Evolutionary conservation across 208 protist genomes (phyloP), one percentile per base, ranked within the genome.

Genomic region (Leptomonas seymouri): DNA sequence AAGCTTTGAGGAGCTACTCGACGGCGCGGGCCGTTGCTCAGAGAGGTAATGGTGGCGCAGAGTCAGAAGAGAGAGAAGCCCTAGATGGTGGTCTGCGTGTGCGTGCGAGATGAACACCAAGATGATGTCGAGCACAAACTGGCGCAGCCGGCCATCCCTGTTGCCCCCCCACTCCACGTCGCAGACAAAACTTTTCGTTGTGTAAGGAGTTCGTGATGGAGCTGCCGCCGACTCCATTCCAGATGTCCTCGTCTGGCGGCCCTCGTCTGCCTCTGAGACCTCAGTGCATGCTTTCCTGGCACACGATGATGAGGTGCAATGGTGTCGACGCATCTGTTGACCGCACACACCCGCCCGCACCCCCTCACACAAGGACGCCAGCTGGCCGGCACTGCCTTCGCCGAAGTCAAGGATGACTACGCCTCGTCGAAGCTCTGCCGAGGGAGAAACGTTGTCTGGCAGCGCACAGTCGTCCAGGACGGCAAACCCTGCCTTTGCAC

Each of bases 71-170:
- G 81, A 81, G 36, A 93, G 49, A 8, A 97, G 64, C 7, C 92
- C 92, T 21, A 97, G 76, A 71, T 97, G 89, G 63, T 97, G 92
- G 46, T 97, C 92, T 28, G 90, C 92, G 77, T 97, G 92, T 18
- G 76, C 84, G 77, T 97, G 92, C 1, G 92, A 97, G n/a, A 97
- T 93, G 54, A 93, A 97, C 0, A 97, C 67, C 36, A 95, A 63
- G 0, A 71, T 56, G 14, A 94, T 59, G 46, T 93, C 84, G 15
- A 72, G 51, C 25, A 92, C 53, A 63, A 90, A 88, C 18, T 41
- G 15, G 0, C 39, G 54, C 23, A 86, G 59, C 20, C 23, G 67
- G 28, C 64, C 62, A 11, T 56, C 58, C 45, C 0, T 23, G 30
- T 58, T 61, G 20, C 46, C 59, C 34, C 70, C 60, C 25, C 30